Percentiles rank a stretch among this genome's conserved stretches.
phyloP scores from a whole-genome alignment of 805 yeast genomes.

The Ogataea nonfermentans region DNA sequence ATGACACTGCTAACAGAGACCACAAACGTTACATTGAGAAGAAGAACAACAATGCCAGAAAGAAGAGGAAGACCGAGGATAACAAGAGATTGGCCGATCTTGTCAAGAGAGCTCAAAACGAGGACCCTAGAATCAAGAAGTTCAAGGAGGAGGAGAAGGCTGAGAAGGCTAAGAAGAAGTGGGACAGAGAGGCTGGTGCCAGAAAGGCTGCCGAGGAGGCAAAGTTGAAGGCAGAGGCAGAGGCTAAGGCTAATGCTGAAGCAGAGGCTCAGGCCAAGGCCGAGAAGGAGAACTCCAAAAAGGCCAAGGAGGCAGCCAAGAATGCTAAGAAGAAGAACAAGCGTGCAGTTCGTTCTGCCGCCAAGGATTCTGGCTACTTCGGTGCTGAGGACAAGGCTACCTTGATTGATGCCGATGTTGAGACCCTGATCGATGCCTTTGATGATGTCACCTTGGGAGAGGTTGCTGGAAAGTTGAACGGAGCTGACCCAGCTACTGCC shows the following conservation, averaged over 20 bases:
- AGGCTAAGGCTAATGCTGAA: conserved; percentile 72
- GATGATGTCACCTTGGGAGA: conserved; percentile 75
- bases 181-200: conserved; percentile 98
- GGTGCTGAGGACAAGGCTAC: conserved; percentile 72
- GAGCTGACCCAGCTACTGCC: conserved; percentile 51
- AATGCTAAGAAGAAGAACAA: conserved; percentile 89
- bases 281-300: conserved; percentile 62
- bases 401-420: conserved; percentile 75
- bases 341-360: conserved; percentile 63
- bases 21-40: conserved; percentile 98
- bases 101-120: conserved; percentile 82
- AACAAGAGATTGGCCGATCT: conserved; percentile 82
- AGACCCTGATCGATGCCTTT: conserved; percentile 70
- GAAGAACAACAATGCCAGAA: conserved; percentile 94
- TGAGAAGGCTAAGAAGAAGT: conserved; percentile 90
- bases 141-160: conserved; percentile 94
- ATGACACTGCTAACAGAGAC: conserved; percentile 98
- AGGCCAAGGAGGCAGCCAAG: conserved; percentile 93
- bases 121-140: conserved; percentile 92
- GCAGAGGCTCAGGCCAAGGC: conserved; percentile 70
- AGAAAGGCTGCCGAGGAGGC: conserved; percentile 96
- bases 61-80: conserved; percentile 97
- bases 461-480: conserved; percentile 68
- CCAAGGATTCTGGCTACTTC: conserved; percentile 81
- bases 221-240: conserved; percentile 81